Percentiles rank a stretch among this genome's conserved stretches.
phyloP scores from a whole-genome alignment of 2,329 filamentous ascomycete genomes.

The Fusarium cyanostomum region DNA sequence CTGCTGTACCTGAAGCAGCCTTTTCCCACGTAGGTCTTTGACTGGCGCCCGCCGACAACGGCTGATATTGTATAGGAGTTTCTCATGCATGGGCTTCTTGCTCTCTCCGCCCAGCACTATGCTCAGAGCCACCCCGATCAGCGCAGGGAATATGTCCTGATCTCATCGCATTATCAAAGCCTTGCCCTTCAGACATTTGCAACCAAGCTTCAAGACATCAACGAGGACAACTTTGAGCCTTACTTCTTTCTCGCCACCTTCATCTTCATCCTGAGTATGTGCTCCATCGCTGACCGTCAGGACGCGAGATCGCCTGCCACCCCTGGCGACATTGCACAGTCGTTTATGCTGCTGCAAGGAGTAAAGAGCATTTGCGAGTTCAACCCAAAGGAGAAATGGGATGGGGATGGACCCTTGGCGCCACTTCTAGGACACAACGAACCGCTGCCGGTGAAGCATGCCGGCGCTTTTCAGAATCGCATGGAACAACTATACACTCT shows the following conservation, averaged over 20 bases:
- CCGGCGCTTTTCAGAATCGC: constrained; percentile 19
- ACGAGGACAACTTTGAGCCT: constrained; percentile 23
- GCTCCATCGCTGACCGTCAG: constrained; percentile 18
- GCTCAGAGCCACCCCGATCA: constrained; percentile 15
- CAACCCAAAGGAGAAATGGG: constrained; percentile 21
- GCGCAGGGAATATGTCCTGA: constrained; percentile 17
- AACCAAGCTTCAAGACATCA: constrained; percentile 11
- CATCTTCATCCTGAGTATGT: constrained; percentile 21
- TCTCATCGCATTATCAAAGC: constrained; percentile 26
- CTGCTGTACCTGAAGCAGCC: constrained; percentile 10
- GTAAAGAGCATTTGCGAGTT: constrained; percentile 24
- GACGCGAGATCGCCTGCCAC: neutral
- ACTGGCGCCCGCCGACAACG: neutral
- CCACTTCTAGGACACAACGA: constrained; percentile 6
- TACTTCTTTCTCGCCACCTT: constrained; percentile 31
- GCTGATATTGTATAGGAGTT: constrained; percentile 11
- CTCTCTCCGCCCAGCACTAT: constrained; percentile 21
- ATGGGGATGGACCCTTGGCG: constrained; percentile 12
- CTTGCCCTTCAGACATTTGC: constrained; percentile 22
- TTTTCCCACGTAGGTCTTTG: constrained; percentile 16
- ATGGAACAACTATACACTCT: constrained; percentile 19
- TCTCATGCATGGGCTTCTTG: constrained; percentile 26
- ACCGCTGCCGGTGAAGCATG: neutral
- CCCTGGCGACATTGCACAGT: constrained; percentile 15
- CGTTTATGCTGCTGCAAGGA: constrained; percentile 25